Evolutionary conservation across 1,284 basidiomycete genomes (phyloP), one percentile per base, ranked within the genome.

Genomic region (Sanguinoderma infundibulare): DNA sequence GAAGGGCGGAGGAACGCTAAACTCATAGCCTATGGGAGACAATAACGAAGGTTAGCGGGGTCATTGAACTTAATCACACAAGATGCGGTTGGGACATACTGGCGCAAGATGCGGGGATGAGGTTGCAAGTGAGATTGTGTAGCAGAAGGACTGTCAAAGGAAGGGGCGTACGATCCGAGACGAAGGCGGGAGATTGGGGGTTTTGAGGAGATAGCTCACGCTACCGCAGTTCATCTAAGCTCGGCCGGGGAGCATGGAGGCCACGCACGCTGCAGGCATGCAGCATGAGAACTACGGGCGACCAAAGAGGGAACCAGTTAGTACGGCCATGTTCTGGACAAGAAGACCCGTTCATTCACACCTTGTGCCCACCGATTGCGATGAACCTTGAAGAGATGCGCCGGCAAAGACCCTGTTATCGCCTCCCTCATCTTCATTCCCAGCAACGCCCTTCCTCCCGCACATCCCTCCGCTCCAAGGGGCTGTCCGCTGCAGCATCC

Each of bases 281-380:
- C 53, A 51, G 57, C 60, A 60, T 64, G 65, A 64, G 65, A 66
- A 62, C 57, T 26, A 20, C 55, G 53, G 26, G 44, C 46, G 22
- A 57, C 65, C 49, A 55, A 57, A 58, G 47, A 32, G 60, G 65
- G 52, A 56, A 63, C 51, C 42, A 34, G 39, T 35, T 32, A 60
- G 42, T n/a, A 32, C 46, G 38, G 52, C 47, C 53, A 52, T 22
- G 60, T 53, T 58, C 61, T 60, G 53, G 61, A 55, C 57, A 59
- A 56, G 60, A 60, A 63, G 61, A 36, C 52, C n/a, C 60, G 49
- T 55, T 61, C 51, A 55, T 59, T 49, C 64, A 57, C 64, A 63
- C 64, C 61, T 60, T 53, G 51, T 36, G 42, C 55, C 20, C 40
- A 30, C 54, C 39, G 32, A 52, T 47, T 26, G 39, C 62, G 51